Base-by-base conservation (phyloP, 2,329 filamentous ascomycete genomes). In the Sordariomycetes sp. region DNA sequence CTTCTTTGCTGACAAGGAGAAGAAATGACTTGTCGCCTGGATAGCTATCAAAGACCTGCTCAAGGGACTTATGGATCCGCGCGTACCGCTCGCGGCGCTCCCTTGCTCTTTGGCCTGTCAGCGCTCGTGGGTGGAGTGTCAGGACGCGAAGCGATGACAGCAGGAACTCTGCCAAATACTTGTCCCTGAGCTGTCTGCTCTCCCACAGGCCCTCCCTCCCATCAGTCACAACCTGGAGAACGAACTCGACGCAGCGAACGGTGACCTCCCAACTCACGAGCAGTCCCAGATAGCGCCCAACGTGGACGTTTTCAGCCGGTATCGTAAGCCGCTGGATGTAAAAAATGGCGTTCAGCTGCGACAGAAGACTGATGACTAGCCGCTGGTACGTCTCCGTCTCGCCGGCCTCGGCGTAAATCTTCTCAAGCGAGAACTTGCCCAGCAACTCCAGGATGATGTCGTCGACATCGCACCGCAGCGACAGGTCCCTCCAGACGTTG, bases 351-450 rank as follows among this genome's bases (percentile, higher is more conserved):
- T 57, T 59, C 24, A 63, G 48, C 40, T 62, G 58, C 8, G 50
- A 46, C 6, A 62, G 47, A 28, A 62, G 43, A 12, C 45, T 47
- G 21, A 55, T 50, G 14, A 61, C 49, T 23, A 59, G 41, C 19
- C 47, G 45, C 36, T 61, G 58, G 41, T 61, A 60, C 11, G 32
- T 25, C 21, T 26, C 16, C 14, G 17, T 34, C 10, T 54, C 50
- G 31, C 54, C 47, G 17, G 45, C 40, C 15, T 57, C 49, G 8
- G 55, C 45, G 37, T 63, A 61, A 23, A 63, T 54, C 40, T 53
- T 60, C 36, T 63, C 59, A 14, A 63, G 46, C 8, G 58, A 58
- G 41, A 63, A 63, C n/a, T 51, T 48, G 18, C 59, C 59, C 8
- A 63, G 48, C n/a, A 61, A 45, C 43, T 63, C 58, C 9, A 59